These are phyloP conservation scores for Rhizomucor miehei DNA, from an alignment of 371 early-diverging fungal species.

Conservation along the genomic window DNA sequence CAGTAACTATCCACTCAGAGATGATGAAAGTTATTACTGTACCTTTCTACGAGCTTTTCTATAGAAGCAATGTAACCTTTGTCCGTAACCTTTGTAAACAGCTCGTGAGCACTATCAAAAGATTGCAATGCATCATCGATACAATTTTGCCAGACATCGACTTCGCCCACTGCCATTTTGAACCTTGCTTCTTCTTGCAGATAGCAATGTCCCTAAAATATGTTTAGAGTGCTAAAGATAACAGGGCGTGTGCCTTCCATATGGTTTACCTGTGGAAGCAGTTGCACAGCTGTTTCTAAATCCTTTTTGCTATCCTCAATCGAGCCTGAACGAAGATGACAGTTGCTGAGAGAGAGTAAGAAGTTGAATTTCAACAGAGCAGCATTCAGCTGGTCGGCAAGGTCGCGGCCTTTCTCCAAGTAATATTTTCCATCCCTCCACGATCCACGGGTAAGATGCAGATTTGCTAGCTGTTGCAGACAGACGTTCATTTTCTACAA, in stretches of 20 bases:
- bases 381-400: slow-evolving; percentile 54
- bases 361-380: slow-evolving; percentile 40
- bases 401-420: slow-evolving; percentile 51
- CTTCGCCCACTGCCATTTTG: slow-evolving; percentile 46
- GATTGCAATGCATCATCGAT: slow-evolving; percentile 41
- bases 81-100: slow-evolving; percentile 46
- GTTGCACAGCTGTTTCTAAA: slow-evolving; percentile 20
- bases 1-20: no score
- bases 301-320: slow-evolving; percentile 37
- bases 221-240: not conserved
- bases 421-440: slow-evolving; percentile 69
- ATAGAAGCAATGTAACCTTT: slow-evolving; percentile 37
- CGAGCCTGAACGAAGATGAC: slow-evolving; percentile 46
- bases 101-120: slow-evolving; percentile 40
- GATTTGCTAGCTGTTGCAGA: slow-evolving; percentile 46
- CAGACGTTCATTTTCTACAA: slow-evolving; percentile 42
- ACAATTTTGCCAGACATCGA: slow-evolving; percentile 29
- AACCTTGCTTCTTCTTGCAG: slow-evolving; percentile 20
- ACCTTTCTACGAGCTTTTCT: slow-evolving; percentile 45
- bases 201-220: slow-evolving; percentile 13
- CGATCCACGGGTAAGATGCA: slow-evolving; percentile 65
- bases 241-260: not conserved
- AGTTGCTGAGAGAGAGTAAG: slow-evolving; percentile 50
- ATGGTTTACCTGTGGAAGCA: slow-evolving; percentile 17
- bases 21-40: no score